A percentile compares a stretch with the other conserved stretches of the same genome.
phyloP scores from a whole-genome alignment of 192 early-diverging fungal species.

The Coemansia sp. region DNA sequence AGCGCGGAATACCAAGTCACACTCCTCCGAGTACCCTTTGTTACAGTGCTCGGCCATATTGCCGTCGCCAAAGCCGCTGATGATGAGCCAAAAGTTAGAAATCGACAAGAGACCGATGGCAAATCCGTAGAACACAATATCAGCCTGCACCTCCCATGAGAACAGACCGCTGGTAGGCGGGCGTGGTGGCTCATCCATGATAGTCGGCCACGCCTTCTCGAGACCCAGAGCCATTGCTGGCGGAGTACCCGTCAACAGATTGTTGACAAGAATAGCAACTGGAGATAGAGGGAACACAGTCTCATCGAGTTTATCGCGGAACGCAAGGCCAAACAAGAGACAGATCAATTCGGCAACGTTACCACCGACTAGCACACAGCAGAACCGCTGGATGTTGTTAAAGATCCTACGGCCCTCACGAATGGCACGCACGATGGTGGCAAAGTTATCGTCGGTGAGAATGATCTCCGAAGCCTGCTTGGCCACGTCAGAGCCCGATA shows the following conservation, averaged over 20 bases:
- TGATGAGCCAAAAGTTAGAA: constrained; percentile 64
- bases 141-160: constrained; percentile 63
- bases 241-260: constrained; percentile 80
- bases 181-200: constrained; percentile 76
- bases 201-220: constrained; percentile 64
- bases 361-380: constrained; percentile 70
- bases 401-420: constrained; percentile 81
- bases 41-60: constrained; percentile 66
- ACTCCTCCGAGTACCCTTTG: constrained; percentile 53
- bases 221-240: constrained; percentile 78
- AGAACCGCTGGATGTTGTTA: constrained; percentile 74
- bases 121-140: constrained; percentile 72
- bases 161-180: constrained; percentile 67
- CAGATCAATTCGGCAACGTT: constrained; percentile 79
- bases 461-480: constrained; percentile 88
- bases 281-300: constrained; percentile 79
- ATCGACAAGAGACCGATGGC: constrained; percentile 68
- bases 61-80: constrained; percentile 65
- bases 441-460: constrained; percentile 80
- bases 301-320: constrained; percentile 61
- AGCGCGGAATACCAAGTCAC: constrained; percentile 69
- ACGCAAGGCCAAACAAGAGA: constrained; percentile 72
- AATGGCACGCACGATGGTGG: constrained; percentile 77
- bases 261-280: constrained; percentile 79
- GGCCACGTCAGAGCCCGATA: constrained; percentile 74